A percentile compares a stretch with the other conserved stretches of the same genome.
Evolutionary conservation across 2,329 filamentous ascomycete species (phyloP).

Genomic region (Fusarium subglutinans): DNA sequence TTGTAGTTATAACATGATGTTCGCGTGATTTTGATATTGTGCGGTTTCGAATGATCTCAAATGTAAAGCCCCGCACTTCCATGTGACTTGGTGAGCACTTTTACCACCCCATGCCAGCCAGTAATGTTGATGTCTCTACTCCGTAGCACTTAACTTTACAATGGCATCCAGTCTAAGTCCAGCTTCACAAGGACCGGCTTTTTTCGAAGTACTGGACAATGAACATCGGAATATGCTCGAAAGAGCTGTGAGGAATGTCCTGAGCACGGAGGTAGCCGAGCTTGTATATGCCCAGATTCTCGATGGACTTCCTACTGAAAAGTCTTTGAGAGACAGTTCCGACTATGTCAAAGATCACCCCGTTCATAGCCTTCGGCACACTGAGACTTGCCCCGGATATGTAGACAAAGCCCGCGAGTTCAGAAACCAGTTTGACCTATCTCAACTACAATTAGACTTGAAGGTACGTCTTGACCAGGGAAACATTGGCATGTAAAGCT

Average conservation of each 20-base stretch:
- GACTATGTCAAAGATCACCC: neutral
- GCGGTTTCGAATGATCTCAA: neutral
- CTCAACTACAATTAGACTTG: rapidly evolving
- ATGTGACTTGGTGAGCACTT: neutral
- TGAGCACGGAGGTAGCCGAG: conserved; percentile 5
- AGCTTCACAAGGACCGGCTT: rapidly evolving
- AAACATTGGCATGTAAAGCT: rapidly evolving
- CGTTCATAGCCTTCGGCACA: neutral
- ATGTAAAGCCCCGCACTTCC: neutral
- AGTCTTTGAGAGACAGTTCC: neutral
- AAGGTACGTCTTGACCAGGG: neutral
- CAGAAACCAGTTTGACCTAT: neutral
- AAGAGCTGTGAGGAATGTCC: neutral
- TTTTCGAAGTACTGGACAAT: neutral
- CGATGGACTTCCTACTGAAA: conserved; percentile 10
- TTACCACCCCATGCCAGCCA: neutral
- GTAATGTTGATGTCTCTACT: too few species aligned
- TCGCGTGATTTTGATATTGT: neutral
- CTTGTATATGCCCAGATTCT: conserved; percentile 8
- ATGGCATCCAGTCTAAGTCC: neutral
- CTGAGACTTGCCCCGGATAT: neutral
- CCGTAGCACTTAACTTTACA: neutral
- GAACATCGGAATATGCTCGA: neutral
- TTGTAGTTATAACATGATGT: rapidly evolving
- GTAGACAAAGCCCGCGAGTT: conserved; percentile 3